These are phyloP conservation scores for Rasamsonia emersonii DNA, from an alignment of 2,329 filamentous ascomycete species.

Conservation along the genomic window DNA sequence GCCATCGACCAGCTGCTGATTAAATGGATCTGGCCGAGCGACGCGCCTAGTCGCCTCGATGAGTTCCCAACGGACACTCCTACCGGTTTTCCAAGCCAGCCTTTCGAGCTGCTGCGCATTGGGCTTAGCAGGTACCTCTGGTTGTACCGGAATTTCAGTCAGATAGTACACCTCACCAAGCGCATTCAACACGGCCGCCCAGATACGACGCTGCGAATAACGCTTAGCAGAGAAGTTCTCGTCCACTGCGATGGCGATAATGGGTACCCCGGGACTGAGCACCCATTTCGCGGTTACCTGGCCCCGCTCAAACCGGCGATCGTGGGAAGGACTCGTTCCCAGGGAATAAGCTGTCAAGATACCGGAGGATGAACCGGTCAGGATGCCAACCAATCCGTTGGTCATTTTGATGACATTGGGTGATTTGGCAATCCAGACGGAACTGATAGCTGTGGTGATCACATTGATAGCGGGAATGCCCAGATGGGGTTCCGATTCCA, in stretches of 20 bases:
- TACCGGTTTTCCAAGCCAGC: constrained; percentile 71
- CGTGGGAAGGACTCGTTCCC: constrained; percentile 50
- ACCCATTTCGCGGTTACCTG: constrained; percentile 85
- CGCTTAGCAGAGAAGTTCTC: constrained; percentile 69
- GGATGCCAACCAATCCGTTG: constrained; percentile 68
- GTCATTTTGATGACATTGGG: constrained; percentile 61
- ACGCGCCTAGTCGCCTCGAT: constrained; percentile 67
- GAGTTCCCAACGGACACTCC: constrained; percentile 71
- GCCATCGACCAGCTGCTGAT: constrained; percentile 57
- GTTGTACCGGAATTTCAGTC: constrained; percentile 56
- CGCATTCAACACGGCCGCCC: constrained; percentile 90
- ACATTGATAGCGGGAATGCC: constrained; percentile 71
- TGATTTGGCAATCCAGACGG: constrained; percentile 86
- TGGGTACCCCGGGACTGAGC: constrained; percentile 84
- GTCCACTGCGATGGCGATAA: constrained; percentile 74
- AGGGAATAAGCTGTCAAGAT: constrained; percentile 76
- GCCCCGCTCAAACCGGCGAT: constrained; percentile 58
- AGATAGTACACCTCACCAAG: constrained; percentile 87
- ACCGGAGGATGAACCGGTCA: constrained; percentile 76
- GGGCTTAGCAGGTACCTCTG: constrained; percentile 41
- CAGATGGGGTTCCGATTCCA: constrained; percentile 52
- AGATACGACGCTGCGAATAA: constrained; percentile 62
- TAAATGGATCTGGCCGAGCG: constrained; percentile 64
- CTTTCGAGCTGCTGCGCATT: constrained; percentile 46
- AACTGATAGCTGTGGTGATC: constrained; percentile 61